Evolutionary conservation across 805 yeast species (phyloP).

Genomic region (Dipodascus geniculatus): DNA sequence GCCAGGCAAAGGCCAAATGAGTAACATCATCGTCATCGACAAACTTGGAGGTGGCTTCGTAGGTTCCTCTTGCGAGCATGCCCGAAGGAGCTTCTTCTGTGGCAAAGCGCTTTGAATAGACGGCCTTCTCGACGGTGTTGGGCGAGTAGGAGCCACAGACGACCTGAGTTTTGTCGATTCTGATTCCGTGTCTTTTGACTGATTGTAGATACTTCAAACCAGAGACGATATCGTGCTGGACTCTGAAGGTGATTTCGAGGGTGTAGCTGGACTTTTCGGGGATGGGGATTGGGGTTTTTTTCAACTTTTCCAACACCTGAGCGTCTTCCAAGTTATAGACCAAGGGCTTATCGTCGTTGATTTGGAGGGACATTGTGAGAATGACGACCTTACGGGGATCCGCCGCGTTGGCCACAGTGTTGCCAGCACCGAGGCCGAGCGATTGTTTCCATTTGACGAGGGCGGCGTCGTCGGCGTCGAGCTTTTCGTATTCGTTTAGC

Average conservation of each 20-base stretch:
- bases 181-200: slow-evolving; percentile 77
- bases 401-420: slow-evolving; percentile 53
- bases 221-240: slow-evolving; percentile 84
- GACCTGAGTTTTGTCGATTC: slow-evolving; percentile 77
- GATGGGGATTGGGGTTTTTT: slow-evolving; percentile 58
- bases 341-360: slow-evolving; percentile 61
- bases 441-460: slow-evolving; percentile 87
- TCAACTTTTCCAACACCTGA: slow-evolving; percentile 43
- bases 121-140: slow-evolving; percentile 68
- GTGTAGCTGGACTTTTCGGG: slow-evolving; percentile 70
- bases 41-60: slow-evolving; percentile 70
- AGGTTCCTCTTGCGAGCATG: slow-evolving; percentile 74
- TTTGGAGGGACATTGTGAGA: slow-evolving; percentile 57
- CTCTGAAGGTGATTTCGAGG: slow-evolving; percentile 62
- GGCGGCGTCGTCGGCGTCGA: slow-evolving; percentile 87
- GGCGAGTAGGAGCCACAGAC: slow-evolving; percentile 90
- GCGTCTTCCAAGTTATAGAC: slow-evolving; percentile 56
- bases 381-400: slow-evolving; percentile 73
- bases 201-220: slow-evolving; percentile 80
- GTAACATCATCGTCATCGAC: slow-evolving; percentile 73
- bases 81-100: slow-evolving; percentile 90
- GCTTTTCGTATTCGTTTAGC: slow-evolving; percentile 64
- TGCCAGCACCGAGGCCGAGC: slow-evolving; percentile 58
- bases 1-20: slow-evolving; percentile 74
- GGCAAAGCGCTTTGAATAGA: slow-evolving; percentile 45